phyloP scores from a whole-genome alignment of 2,329 filamentous ascomycete genomes.

The Mycosphaerella sp. region DNA sequence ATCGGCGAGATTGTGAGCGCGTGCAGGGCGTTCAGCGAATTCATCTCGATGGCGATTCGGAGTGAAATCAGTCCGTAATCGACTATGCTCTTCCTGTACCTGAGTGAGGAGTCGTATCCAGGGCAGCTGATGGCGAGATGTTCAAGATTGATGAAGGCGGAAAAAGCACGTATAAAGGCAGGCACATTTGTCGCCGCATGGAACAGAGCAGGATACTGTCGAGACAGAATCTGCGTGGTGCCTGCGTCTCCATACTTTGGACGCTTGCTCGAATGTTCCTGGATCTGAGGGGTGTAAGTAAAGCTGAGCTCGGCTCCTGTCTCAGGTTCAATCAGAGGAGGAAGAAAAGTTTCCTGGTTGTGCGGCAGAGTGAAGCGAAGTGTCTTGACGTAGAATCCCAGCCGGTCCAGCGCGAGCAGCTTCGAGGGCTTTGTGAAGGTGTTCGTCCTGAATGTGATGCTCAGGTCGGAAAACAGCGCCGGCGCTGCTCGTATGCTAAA shows the following conservation, averaged over 20 bases:
- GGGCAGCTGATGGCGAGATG: conserved; percentile 73
- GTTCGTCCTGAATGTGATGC: conserved; percentile 63
- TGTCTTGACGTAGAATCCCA: conserved; percentile 72
- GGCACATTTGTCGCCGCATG: conserved; percentile 83
- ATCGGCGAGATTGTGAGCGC: conserved; percentile 67
- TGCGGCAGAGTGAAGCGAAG: conserved; percentile 74
- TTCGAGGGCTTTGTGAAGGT: conserved; percentile 69
- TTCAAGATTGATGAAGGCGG: conserved; percentile 59
- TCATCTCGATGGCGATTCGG: conserved; percentile 72
- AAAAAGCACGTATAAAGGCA: conserved; percentile 71
- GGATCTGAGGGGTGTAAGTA: conserved; percentile 68
- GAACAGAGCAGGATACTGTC: conserved; percentile 83
- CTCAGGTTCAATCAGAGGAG: conserved; percentile 71
- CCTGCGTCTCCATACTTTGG: conserved; percentile 76
- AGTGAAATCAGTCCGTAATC: conserved; percentile 86
- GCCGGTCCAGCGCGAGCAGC: conserved; percentile 65
- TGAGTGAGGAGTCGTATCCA: conserved; percentile 57
- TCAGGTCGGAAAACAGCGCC: conserved; percentile 61
- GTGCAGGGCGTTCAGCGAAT: conserved; percentile 57
- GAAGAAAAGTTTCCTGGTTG: conserved; percentile 69
- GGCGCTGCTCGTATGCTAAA: conserved; percentile 65
- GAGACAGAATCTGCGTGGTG: conserved; percentile 72
- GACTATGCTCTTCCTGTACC: conserved; percentile 69
- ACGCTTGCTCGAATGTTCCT: conserved; percentile 48
- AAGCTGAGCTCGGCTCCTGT: conserved; percentile 75